Percentiles rank a stretch among this genome's conserved stretches.
Conservation (phyloP, 2,329 filamentous ascomycete genomes). For the Colletotrichum coccodes region DNA sequence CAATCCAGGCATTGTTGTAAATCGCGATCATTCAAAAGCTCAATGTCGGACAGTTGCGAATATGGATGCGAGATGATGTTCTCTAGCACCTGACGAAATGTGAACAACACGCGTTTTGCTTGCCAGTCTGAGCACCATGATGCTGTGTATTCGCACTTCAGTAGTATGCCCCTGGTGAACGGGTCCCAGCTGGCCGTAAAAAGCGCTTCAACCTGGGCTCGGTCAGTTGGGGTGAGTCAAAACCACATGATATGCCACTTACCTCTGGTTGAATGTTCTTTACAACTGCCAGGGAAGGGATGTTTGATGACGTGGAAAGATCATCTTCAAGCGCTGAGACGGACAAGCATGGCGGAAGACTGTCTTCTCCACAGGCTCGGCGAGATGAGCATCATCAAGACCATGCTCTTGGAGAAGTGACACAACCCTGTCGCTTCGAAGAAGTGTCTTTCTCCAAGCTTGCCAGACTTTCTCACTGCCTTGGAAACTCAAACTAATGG, state of each 20-base stretch:
- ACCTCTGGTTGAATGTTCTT: background rate
- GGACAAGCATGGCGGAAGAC: background rate
- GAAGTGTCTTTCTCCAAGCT: background rate
- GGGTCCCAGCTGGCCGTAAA: slow-evolving; percentile 12
- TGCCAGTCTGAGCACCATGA: slow-evolving; percentile 9
- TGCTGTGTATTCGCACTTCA: slow-evolving; percentile 6
- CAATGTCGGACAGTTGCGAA: slow-evolving; percentile 1
- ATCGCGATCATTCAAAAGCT: slow-evolving; percentile 7
- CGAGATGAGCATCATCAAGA: background rate
- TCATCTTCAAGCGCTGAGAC: background rate
- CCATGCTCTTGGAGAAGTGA: background rate
- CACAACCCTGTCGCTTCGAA: background rate
- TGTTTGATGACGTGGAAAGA: background rate
- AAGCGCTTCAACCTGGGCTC: background rate
- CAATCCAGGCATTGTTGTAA: slow-evolving; percentile 7
- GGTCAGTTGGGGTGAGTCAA: background rate
- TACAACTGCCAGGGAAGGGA: background rate
- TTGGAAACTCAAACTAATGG: background rate
- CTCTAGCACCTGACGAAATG: slow-evolving; percentile 5
- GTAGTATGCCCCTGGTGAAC: background rate
- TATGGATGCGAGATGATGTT: slow-evolving; percentile 5
- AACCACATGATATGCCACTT: background rate
- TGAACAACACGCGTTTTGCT: background rate
- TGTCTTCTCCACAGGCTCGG: background rate
- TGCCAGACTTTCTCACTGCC: background rate